These are phyloP conservation scores for Hypomyces perniciosus DNA, from an alignment of 2,329 filamentous ascomycete genomes.

Conservation along the genomic window DNA sequence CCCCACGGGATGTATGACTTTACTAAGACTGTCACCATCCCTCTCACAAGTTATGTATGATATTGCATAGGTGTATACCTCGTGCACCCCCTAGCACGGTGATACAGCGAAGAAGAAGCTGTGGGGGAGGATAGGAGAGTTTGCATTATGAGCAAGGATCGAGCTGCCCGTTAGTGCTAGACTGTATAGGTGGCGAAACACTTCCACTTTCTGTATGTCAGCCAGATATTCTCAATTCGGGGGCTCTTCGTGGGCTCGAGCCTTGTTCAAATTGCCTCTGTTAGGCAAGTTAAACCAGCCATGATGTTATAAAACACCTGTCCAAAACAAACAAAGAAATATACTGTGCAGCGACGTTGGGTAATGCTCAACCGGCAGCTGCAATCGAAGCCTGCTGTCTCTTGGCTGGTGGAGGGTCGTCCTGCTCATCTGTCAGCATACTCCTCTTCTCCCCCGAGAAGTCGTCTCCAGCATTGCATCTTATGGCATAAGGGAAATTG, in stretches of 20 bases:
- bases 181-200: neutral
- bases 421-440: slow-evolving; percentile 27
- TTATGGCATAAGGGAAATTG: slow-evolving; percentile 8
- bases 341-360: neutral
- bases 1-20: slow-evolving; percentile 3
- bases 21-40: neutral
- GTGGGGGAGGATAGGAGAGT: neutral
- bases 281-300: slow-evolving; percentile 6
- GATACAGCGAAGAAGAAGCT: slow-evolving; percentile 1
- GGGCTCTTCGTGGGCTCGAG: slow-evolving; percentile 13
- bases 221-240: slow-evolving; percentile 13
- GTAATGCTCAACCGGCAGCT: slow-evolving; percentile 29
- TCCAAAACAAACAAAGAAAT: slow-evolving; percentile 6
- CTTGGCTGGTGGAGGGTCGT: slow-evolving; percentile 33
- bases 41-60: neutral
- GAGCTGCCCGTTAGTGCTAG: slow-evolving; percentile 1
- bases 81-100: slow-evolving; percentile 2
- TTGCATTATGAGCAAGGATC: neutral
- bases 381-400: slow-evolving; percentile 37
- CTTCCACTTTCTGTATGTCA: slow-evolving; percentile 19
- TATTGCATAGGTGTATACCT: slow-evolving; percentile 7
- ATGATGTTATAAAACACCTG: slow-evolving; percentile 10
- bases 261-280: slow-evolving; percentile 15
- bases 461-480: slow-evolving; percentile 3
- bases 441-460: slow-evolving; percentile 6